Conservation (phyloP, 1,284 basidiomycete species). For the Vanrija sp. region DNA sequence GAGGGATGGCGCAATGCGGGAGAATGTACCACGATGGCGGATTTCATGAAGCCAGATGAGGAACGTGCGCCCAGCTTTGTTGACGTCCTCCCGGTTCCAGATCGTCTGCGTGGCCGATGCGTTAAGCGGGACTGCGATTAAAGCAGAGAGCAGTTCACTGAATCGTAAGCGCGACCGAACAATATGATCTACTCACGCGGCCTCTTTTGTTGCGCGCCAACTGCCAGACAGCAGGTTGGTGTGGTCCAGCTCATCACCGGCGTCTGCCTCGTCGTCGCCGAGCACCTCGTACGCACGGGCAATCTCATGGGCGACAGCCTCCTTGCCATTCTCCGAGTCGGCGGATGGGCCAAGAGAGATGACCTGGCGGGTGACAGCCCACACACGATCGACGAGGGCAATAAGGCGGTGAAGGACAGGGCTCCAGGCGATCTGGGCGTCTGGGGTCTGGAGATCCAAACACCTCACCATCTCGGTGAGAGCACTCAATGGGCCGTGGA, state of each 20-base stretch:
- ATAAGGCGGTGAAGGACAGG: constrained; percentile 26
- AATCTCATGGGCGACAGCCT: constrained; percentile 44
- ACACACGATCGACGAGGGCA: constrained; percentile 32
- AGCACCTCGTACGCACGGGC: constrained; percentile 44
- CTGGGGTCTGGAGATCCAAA: constrained; percentile 12
- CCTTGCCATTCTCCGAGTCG: constrained; percentile 6
- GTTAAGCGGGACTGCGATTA: constrained; percentile 25
- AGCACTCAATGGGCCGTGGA: constrained; percentile 43
- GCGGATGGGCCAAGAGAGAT: constrained; percentile 30
- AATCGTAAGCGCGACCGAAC: not conserved
- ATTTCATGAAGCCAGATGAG: constrained; percentile 47
- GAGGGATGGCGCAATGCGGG: constrained; percentile 40
- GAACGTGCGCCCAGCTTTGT: constrained; percentile 33
- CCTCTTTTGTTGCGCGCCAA: constrained; percentile 47
- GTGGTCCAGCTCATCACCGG: constrained; percentile 30
- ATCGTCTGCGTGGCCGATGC: constrained; percentile 14
- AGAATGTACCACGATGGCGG: constrained; percentile 47
- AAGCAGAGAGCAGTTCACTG: constrained; percentile 38
- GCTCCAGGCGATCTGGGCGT: constrained; percentile 20
- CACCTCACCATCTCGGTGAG: constrained; percentile 30
- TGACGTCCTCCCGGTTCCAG: constrained; percentile 34
- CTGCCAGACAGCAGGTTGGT: constrained; percentile 43
- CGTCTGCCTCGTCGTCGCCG: constrained; percentile 27
- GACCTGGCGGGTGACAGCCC: constrained; percentile 38
- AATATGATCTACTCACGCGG: constrained; percentile 30